These are phyloP conservation scores for Komagataella pastoris DNA, from an alignment of 805 yeast species.

Conservation along the genomic window DNA sequence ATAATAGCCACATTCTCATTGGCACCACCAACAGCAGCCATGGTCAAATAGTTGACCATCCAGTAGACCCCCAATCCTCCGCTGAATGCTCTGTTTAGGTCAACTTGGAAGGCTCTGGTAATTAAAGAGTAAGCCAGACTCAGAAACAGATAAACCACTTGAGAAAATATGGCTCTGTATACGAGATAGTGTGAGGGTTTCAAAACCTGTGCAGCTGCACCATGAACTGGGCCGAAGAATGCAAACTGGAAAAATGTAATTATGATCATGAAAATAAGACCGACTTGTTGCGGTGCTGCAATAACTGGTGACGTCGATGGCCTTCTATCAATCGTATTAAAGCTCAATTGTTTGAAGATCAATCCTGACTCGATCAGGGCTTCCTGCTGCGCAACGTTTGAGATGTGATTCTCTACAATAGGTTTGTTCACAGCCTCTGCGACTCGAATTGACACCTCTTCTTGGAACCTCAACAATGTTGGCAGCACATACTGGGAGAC, in stretches of 20 bases:
- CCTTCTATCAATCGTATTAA: conserved; percentile 24
- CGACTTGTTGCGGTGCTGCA: conserved; percentile 61
- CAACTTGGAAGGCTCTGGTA: conserved; percentile 55
- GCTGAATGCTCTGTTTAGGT: conserved; percentile 37
- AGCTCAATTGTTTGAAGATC: conserved; percentile 10
- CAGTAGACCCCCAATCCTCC: conserved; percentile 67
- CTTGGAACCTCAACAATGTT: conserved; percentile 22
- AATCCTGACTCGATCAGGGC: conserved; percentile 1
- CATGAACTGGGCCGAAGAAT: conserved; percentile 44
- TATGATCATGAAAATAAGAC: conserved; percentile 59
- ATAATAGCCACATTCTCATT: conserved; percentile 52
- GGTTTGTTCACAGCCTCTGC: conserved; percentile 12
- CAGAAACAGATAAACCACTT: conserved; percentile 39
- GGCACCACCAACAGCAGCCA: conserved; percentile 68
- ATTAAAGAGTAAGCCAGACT: conserved; percentile 47
- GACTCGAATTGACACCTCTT: conserved; percentile 12
- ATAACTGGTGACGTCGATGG: conserved; percentile 37
- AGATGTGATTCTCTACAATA: conserved; percentile 11
- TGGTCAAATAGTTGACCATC: conserved; percentile 53
- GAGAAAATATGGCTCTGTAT: conserved; percentile 38
- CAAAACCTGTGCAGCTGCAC: conserved; percentile 28
- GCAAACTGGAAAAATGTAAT: conserved; percentile 60
- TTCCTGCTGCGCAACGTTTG: background rate
- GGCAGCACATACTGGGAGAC: conserved; percentile 33
- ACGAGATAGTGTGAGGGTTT: conserved; percentile 30